Base-by-base conservation (phyloP, 345 rosid genomes). In the Pistacia integerrima region DNA sequence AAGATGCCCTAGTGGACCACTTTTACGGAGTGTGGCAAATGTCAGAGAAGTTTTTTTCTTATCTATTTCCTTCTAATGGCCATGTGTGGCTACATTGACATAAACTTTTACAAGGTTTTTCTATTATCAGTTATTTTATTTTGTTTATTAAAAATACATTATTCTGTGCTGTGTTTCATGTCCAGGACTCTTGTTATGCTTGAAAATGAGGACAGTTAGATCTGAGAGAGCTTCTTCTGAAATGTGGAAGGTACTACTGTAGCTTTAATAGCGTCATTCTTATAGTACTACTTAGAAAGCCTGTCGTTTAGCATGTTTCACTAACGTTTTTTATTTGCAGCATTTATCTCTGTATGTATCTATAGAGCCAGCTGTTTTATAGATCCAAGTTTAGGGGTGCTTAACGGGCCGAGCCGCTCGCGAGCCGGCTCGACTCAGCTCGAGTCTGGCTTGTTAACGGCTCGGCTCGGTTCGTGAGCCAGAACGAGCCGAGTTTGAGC, bases 211-310 rank as follows among this genome's bases (percentile, higher is more conserved):
- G 76, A 87, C 82, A 73, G 89, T 88, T 75, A 79, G 86, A 85
- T 88, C 88, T 65, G 94, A 90, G 69, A 84, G 88, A 77, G 87
- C 88, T 76, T 74, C 91, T 46, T 87, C 88, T 46, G 94, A 90
- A 70, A 90, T 86, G 76, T 76, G 84, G 87, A 90, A 90, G 94
- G 94, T 90, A 79, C 49, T 51, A 51, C 57, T 7, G 4, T 76
- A 11, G 51, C 70, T 59, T 74, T 49, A 33, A 3, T 56, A n/a
- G 74, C 49, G 14, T 38, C 18, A 33, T 58, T 36, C 71, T 70
- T 55, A 17, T 58, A 46, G 46, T 69, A 20, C 17, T 62, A 63
- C 18, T 58, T 11, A 44, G 36, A 8, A 16, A 49, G 8, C 41
- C 49, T 44, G 17, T 64, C 51, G 11, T 55, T 48, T 69, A 54